Base-by-base conservation (phyloP, 805 yeast species). In the Sugiyamaella qingdaonensis region DNA sequence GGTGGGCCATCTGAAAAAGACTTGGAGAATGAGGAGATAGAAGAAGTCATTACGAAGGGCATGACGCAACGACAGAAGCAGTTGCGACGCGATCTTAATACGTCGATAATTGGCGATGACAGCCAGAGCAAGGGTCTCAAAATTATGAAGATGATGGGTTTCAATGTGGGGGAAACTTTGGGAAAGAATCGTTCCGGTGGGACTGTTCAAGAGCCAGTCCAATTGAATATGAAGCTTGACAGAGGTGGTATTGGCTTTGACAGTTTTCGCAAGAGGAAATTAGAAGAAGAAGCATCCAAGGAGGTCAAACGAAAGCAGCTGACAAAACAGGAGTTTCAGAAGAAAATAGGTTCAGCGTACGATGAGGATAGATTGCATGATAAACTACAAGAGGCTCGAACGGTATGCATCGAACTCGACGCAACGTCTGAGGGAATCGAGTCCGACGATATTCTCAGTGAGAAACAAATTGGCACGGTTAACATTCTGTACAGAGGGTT, bases 71-170 rank as follows among this genome's bases (percentile, higher is more conserved):
- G 35, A 3, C 49, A 50, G 35, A 42, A 41, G n/a, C 46, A 24
- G 19, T 44, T 55, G 4, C 47, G 42, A 10, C 24, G 16, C 32
- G 55, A 44, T 10, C 34, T 49, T 10, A 21, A 41, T 13, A 37
- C 19, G 32, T 27, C 50, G 8, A 41, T 54, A 24, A 14, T 52
- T 21, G 45, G 49, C 9, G 32, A 24, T 2, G 44, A 33, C 3
- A 10, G 51, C 9, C 35, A 45, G 2, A 54, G 50, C 46, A 54
- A 53, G 31, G 62, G 58, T 11, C 67, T 78, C 21, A 58, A 71
- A 4, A 79, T 81, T 56, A 80, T 82, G 86, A 69, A 72, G 58
- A 77, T 72, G 58, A 81, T 82, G 86, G 86, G 86, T 0, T 82
- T 73, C 60, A 72, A 68, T 51, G 61, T 73, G 2, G 85, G 84